Base-by-base conservation (phyloP, 768 basidiomycete species). In the Cystofilobasidium bisporidii region DNA sequence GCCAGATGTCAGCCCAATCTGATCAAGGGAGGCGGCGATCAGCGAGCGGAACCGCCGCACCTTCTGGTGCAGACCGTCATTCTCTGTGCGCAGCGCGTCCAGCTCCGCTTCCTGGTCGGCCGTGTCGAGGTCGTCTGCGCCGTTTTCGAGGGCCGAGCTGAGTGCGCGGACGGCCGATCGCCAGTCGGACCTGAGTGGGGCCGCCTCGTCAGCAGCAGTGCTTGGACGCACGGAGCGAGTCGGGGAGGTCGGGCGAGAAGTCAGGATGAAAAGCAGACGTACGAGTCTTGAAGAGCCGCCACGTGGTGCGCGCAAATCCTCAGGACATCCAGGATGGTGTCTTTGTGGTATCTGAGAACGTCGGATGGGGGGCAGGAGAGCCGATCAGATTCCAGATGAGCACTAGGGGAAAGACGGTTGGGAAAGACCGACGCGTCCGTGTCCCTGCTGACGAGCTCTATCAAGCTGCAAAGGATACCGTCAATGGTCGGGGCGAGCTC, bases 201-300 rank as follows among this genome's bases (percentile, higher is more conserved):
- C 1, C 3, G 33, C 10, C 10, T 18, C 6, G 56, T 24, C 33
- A 18, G 38, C 48, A 40, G 9, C 40, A 26, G 63, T 0, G 26
- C 15, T n/a, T 40, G 17, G 58, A 6, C 22, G n/a, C n/a, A n/a
- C n/a, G n/a, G n/a, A n/a, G n/a, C n/a, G n/a, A n/a, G n/a, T n/a
- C n/a, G n/a, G n/a, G n/a, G n/a, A n/a, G n/a, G n/a, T n/a, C n/a
- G n/a, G n/a, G n/a, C n/a, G n/a, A n/a, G n/a, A n/a, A n/a, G n/a
- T n/a, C n/a, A 65, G 20, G n/a, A n/a, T 9, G 43, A 22, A 57
- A 40, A 17, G 14, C 41, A 62, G 43, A 74, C 84, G 67, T 76
- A 87, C 87, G 88, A 84, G 70, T 84, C 82, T 67, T 85, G 83
- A 0, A 88, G 76, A 64, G 79, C 72, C 3, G 80, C 78, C 5